Base-by-base conservation (phyloP, 257 asterid genomes). In the Solanum medicagineum region DNA sequence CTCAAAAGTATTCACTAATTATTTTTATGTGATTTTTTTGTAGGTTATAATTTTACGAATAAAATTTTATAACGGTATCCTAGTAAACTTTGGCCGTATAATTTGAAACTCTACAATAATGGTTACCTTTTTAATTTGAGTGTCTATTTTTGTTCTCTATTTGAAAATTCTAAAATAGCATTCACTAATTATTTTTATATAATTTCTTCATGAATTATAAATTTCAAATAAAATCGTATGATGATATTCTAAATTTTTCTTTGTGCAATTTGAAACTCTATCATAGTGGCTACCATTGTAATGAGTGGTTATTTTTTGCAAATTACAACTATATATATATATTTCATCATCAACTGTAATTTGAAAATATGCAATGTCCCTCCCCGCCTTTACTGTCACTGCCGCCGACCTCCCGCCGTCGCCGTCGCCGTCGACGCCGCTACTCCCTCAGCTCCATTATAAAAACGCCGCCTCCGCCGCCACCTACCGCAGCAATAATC, bases 311-410 rank as follows among this genome's bases (percentile, higher is more conserved):
- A 68, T 15, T 32, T 32, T 68, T 32, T 47, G 8, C 22, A 32
- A 68, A 8, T 68, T 32, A 17, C 75, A 68, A 68, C 14, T 19
- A n/a, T 29, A 26, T 12, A 6, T 29, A 29, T 3, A 65, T 19
- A n/a, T 29, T 29, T 13, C 2, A 0, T 62, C 53, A 42, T 8
- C 24, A 85, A 84, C 92, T 53, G 86, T 87, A 85, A 86, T 88
- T 86, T 80, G 85, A 84, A 85, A 19, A 53, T 16, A 15, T 26
- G 47, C 85, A n/a, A 90, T 90, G 96, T 87, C 83, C 79, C 87
- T 90, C 86, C 93, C 93, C 89, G 90, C 93, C 84, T 57, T 80
- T 81, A 42, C 87, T 4, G 63, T 88, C 66, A 51, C 69, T 77
- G 57, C 87, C 49, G 51, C 54, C 70, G 26, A 83, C 65, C 26